These are phyloP conservation scores for Malbranchea cinnamomea DNA, from an alignment of 2,329 filamentous ascomycete species.

Conservation along the genomic window DNA sequence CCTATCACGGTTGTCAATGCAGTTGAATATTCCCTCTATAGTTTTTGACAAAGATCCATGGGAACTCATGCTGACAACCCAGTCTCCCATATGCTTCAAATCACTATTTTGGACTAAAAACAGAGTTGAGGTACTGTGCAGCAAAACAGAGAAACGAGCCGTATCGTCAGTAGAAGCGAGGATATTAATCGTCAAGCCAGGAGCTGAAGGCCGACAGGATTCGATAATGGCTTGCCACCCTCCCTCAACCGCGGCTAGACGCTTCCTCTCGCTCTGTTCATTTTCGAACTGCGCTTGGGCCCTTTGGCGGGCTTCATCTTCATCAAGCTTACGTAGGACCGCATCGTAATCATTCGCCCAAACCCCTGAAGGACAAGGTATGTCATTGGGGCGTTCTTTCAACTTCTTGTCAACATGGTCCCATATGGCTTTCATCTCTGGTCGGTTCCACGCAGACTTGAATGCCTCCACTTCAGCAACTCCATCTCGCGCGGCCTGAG, in stretches of 20 bases:
- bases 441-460: conserved; percentile 25
- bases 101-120: conserved; percentile 19
- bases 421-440: conserved; percentile 27
- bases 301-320: conserved; percentile 16
- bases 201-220: conserved; percentile 15
- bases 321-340: conserved; percentile 18
- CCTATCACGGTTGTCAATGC: conserved; percentile 20
- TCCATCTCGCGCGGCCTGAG: conserved; percentile 20
- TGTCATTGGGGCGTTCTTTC: conserved; percentile 22
- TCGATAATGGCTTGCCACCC: conserved; percentile 22
- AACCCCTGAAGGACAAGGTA: conserved; percentile 22
- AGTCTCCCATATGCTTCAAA: conserved; percentile 13
- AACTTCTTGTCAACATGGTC: conserved; percentile 21
- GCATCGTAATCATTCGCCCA: conserved; percentile 28
- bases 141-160: conserved; percentile 13
- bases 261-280: conserved; percentile 18
- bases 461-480: conserved; percentile 25
- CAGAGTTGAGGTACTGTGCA: conserved; percentile 20
- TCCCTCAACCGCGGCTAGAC: conserved; percentile 15
- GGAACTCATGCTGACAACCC: conserved; percentile 17
- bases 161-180: conserved; percentile 14
- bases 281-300: conserved; percentile 14
- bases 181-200: conserved; percentile 18
- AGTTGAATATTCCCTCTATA: conserved; percentile 20
- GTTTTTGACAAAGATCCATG: conserved; percentile 19